These are phyloP conservation scores for Pseudocercospora eumusae DNA, from an alignment of 2,329 filamentous ascomycete genomes.

Conservation along the genomic window DNA sequence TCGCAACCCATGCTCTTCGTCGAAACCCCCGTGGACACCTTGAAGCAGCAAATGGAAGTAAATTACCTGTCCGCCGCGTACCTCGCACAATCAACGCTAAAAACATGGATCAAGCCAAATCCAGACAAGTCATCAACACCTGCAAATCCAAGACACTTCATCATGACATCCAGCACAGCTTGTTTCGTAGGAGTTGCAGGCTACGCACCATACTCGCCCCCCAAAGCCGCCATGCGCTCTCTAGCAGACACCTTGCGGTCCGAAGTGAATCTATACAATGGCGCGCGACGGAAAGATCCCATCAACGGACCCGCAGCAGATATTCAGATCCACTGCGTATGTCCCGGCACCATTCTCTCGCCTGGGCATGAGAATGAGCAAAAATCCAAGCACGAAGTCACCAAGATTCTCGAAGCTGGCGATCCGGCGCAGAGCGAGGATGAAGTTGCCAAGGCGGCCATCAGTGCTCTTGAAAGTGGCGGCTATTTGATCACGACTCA, in stretches of 20 bases:
- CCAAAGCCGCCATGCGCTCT: conserved; percentile 81
- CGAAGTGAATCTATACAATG: conserved; percentile 84
- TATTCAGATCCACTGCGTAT: conserved; percentile 78
- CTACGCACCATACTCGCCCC: conserved; percentile 79
- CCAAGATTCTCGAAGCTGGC: conserved; percentile 74
- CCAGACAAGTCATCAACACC: conserved; percentile 35
- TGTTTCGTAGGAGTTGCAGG: conserved; percentile 77
- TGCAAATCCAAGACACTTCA: conserved; percentile 66
- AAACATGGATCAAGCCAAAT: conserved; percentile 65
- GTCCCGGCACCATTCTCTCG: conserved; percentile 78
- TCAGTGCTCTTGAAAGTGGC: conserved; percentile 76
- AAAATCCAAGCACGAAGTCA: conserved; percentile 75
- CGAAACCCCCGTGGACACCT: conserved; percentile 66
- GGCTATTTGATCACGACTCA: conserved; percentile 77
- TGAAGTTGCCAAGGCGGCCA: conserved; percentile 68
- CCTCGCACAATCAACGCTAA: conserved; percentile 77
- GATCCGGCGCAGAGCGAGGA: conserved; percentile 79
- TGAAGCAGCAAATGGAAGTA: conserved; percentile 82
- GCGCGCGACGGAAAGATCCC: conserved; percentile 47
- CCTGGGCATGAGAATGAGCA: conserved; percentile 78
- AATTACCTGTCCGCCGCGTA: conserved; percentile 88
- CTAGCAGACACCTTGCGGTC: conserved; percentile 81
- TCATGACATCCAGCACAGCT: conserved; percentile 79
- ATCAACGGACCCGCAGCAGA: conserved; percentile 57
- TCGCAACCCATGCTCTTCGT: conserved; percentile 74